A percentile compares a stretch with the other conserved stretches of the same genome.
phyloP scores from a whole-genome alignment of 1,284 basidiomycete species.

The Tylopilus sp. region DNA sequence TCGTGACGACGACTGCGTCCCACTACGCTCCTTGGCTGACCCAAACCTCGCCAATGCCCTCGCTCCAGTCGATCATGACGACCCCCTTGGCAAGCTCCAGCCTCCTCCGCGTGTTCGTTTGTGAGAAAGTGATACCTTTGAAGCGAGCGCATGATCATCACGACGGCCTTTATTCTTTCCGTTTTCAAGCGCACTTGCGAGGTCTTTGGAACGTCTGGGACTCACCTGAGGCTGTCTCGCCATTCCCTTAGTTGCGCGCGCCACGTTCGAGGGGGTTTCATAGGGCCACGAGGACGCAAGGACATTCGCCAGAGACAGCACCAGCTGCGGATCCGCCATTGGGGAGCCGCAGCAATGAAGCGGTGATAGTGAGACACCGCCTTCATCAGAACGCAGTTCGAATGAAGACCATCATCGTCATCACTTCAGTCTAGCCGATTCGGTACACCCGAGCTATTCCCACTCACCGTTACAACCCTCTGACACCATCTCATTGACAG shows the following conservation, averaged over 20 bases:
- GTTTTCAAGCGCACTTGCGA: not conserved
- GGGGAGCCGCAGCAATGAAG: not conserved
- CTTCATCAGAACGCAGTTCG: conserved; percentile 1
- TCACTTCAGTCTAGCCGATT: not conserved
- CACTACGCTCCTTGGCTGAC: conserved; percentile 34
- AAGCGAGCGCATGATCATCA: not conserved
- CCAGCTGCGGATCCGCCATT: conserved; percentile 24
- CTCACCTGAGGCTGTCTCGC: conserved; percentile 43
- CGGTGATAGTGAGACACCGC: not conserved
- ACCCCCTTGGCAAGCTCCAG: conserved; percentile 43
- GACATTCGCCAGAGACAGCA: conserved; percentile 44
- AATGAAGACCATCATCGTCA: not conserved
- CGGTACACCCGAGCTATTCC: not conserved
- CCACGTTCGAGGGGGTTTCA: conserved; percentile 41
- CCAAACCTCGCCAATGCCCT: conserved; percentile 7
- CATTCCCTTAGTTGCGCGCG: conserved; percentile 41
- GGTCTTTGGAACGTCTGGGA: conserved; percentile 19
- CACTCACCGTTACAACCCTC: not conserved
- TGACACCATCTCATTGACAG: too few relatives aligned
- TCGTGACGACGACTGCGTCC: conserved; percentile 45
- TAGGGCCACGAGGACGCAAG: conserved; percentile 43
- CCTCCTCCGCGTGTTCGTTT: conserved; percentile 6
- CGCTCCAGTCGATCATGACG: conserved; percentile 37
- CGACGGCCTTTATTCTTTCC: not conserved
- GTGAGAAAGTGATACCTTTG: conserved; percentile 17